Conservation (phyloP, 1,284 basidiomycete species). For the Cystobasidiaceae sp. region DNA sequence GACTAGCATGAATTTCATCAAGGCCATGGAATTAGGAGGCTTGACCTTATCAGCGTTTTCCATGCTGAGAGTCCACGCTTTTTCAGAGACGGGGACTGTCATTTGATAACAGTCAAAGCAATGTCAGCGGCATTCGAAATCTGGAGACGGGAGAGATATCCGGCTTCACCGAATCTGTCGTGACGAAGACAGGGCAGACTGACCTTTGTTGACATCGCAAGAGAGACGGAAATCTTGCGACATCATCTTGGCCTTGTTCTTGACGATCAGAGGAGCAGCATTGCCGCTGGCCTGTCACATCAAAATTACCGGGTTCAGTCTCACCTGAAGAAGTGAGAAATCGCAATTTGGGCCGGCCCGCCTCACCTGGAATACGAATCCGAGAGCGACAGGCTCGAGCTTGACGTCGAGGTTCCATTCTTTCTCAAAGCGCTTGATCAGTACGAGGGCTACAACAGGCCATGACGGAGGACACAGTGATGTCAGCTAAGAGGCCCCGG, state of each 20-base stretch:
- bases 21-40: constrained; percentile 24
- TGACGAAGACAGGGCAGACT: not conserved
- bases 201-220: constrained; percentile 10
- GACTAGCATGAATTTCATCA: constrained; percentile 8
- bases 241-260: constrained; percentile 28
- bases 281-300: constrained; percentile 11
- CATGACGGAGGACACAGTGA: not conserved
- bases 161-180: not conserved
- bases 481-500: not conserved
- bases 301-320: no score
- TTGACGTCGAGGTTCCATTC: constrained; percentile 21
- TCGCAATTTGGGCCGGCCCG: not conserved
- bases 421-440: constrained; percentile 17
- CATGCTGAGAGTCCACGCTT: constrained; percentile 22
- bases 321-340: no score
- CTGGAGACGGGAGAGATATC: no score
- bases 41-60: constrained; percentile 12
- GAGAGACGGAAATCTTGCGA: constrained; percentile 23
- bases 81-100: constrained; percentile 11
- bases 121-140: no score
- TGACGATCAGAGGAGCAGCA: constrained; percentile 22
- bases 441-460: not conserved
- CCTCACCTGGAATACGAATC: constrained; percentile 17
- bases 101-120: no score
- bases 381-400: constrained; percentile 9